Evolutionary conservation across 2,329 filamentous ascomycete genomes (phyloP), one percentile per base, ranked within the genome.

Genomic region (Aspergillus sclerotialis): DNA sequence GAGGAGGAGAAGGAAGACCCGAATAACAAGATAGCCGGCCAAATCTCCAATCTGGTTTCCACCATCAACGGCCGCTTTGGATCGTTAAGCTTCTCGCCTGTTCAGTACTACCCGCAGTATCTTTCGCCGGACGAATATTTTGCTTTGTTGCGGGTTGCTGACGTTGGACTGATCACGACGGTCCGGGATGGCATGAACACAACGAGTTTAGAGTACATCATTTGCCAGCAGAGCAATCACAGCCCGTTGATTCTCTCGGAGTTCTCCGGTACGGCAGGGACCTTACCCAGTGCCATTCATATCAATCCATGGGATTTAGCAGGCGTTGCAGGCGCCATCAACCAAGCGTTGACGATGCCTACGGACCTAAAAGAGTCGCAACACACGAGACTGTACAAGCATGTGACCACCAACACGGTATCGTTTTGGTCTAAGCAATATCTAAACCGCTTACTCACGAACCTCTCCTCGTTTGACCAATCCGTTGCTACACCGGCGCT

Each of bases 131-230:
- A 88, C 49, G 89, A 96, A 63, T 96, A 96, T 61, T 93, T 94
- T 61, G 89, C 90, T 4, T 75, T 96, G n/a, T 74, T 96, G 33
- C 80, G 90, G 15, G 79, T 87, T 3, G 89, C 84, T 21, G 88
- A 96, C 58, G 85, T 95, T 46, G 90, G 88, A 4, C 71, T 96
- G 32, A 95, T 96, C 61, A 95, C 92, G 5, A 94, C 87, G 48
- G 89, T 96, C 14, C 80, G 90, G 40, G 92, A 96, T 59, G 90
- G 90, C 38, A 95, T 96, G 89, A 96, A 95, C 68, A 95, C 90
- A 0, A 94, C 89, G 13, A 93, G 87, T 57, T 70, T 96, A 48
- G 92, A 96, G 63, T 96, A 95, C 57, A 80, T 96, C 37, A 76
- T 94, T 38, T 94, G 87, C 60, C 90, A 96, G 63, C 84, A 86